A percentile compares a stretch with the other conserved stretches of the same genome.
phyloP scores from a whole-genome alignment of 345 rosid genomes.

The Gossypium stocksii region DNA sequence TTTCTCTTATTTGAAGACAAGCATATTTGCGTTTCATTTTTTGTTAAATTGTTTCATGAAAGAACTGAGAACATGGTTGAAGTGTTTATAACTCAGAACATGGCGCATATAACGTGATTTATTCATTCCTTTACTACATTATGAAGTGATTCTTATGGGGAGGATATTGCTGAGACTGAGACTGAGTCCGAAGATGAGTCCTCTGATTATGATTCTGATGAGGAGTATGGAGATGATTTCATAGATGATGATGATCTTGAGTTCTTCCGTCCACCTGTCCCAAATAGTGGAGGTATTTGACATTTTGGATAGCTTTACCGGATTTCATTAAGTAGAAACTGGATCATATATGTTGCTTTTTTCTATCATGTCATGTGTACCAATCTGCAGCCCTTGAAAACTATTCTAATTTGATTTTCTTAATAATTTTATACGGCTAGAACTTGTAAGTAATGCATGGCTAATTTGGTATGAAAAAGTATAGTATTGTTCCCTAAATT shows the following conservation, averaged over 20 bases:
- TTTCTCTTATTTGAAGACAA: neutral
- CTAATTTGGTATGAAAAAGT: neutral
- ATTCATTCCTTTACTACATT: constrained; percentile 31
- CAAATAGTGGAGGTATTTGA: constrained; percentile 73
- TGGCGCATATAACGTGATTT: neutral
- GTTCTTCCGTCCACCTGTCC: constrained; percentile 33
- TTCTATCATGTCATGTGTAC: neutral
- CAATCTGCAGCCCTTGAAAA: neutral
- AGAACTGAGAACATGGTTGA: constrained; percentile 1
- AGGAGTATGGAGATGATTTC: constrained; percentile 47
- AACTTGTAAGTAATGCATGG: neutral
- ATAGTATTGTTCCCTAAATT: neutral
- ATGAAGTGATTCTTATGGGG: constrained; percentile 54
- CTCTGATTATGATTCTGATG: constrained; percentile 62
- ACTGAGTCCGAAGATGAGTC: constrained; percentile 54
- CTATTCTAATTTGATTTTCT: neutral
- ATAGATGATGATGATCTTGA: constrained; percentile 33
- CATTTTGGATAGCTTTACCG: neutral
- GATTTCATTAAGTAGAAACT: neutral
- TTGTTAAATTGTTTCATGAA: neutral
- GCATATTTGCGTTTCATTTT: neutral
- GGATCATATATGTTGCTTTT: neutral
- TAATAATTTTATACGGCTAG: neutral
- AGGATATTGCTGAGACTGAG: constrained; percentile 51
- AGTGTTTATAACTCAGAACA: neutral